Evolutionary conservation across 2,329 filamentous ascomycete genomes (phyloP).

Genomic region (Elsinoe fawcettii): DNA sequence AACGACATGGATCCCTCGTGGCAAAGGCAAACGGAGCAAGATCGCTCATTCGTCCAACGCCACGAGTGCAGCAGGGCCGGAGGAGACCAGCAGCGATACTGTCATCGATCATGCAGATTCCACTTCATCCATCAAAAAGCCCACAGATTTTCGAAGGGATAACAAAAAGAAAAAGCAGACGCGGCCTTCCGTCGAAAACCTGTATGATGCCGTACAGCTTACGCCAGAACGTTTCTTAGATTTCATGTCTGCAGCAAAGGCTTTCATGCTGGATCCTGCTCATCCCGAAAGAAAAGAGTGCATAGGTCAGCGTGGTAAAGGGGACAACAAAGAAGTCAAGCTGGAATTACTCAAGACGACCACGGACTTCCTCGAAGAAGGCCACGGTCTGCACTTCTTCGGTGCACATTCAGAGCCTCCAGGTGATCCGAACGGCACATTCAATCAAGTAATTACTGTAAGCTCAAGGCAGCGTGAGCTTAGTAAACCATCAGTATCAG

Average conservation of each 20-base stretch:
- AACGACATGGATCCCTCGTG: not conserved
- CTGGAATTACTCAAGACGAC: conserved; percentile 50
- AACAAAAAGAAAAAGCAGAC: conserved; percentile 45
- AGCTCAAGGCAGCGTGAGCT: not conserved
- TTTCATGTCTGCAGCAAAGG: conserved; percentile 48
- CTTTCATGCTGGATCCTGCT: conserved; percentile 49
- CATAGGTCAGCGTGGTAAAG: conserved; percentile 42
- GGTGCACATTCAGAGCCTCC: conserved; percentile 27
- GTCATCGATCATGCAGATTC: not conserved
- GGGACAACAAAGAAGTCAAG: conserved; percentile 49
- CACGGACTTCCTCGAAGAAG: conserved; percentile 46
- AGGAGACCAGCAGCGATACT: not conserved
- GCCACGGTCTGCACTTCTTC: conserved; percentile 35
- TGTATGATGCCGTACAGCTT: conserved; percentile 49
- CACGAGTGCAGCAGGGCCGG: not conserved
- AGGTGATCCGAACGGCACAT: conserved; percentile 16
- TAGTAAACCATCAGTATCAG: not conserved
- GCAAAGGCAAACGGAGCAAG: not conserved
- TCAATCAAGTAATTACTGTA: not conserved
- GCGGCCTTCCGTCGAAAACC: conserved; percentile 50
- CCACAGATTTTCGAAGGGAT: not conserved
- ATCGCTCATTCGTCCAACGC: not conserved
- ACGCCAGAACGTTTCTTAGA: conserved; percentile 50
- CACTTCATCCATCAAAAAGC: not conserved
- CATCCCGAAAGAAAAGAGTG: conserved; percentile 50